phyloP scores from a whole-genome alignment of 2,329 filamentous ascomycete genomes.

The Aspergillus amoenus region DNA sequence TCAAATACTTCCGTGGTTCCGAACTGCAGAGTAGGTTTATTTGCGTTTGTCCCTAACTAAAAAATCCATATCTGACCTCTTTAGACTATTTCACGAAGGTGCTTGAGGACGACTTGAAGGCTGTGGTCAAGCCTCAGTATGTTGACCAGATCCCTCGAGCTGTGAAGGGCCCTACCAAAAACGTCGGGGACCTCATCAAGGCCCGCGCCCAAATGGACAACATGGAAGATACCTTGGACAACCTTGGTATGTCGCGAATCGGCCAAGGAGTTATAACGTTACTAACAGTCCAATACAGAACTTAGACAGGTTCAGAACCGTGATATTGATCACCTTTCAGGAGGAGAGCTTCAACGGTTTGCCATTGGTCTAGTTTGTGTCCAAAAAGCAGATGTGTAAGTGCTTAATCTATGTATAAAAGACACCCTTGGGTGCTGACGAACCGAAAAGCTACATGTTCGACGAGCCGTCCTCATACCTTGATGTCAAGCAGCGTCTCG shows the following conservation, averaged over 20 bases:
- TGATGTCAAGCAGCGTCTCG: constrained; percentile 98
- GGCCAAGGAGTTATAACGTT: constrained; percentile 6
- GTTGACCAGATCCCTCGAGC: constrained; percentile 97
- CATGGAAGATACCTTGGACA: constrained; percentile 75
- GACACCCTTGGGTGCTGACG: constrained; percentile 14
- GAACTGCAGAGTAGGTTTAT: constrained; percentile 81
- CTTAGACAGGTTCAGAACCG: constrained; percentile 87
- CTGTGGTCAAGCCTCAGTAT: constrained; percentile 98
- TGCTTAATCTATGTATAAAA: constrained; percentile 9
- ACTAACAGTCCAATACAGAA: constrained; percentile 58
- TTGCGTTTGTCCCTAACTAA: neutral
- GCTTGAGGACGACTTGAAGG: constrained; percentile 93
- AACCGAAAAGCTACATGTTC: constrained; percentile 79
- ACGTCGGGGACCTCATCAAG: constrained; percentile 75
- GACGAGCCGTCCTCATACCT: constrained; percentile 98
- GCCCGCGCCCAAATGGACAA: constrained; percentile 75
- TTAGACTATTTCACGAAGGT: constrained; percentile 98
- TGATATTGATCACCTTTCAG: constrained; percentile 85
- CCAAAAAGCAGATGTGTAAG: constrained; percentile 85
- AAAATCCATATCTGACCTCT: constrained; percentile 17
- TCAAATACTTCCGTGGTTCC: constrained; percentile 97
- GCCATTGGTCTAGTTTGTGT: constrained; percentile 95
- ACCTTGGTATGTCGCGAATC: constrained; percentile 55
- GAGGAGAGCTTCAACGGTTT: constrained; percentile 97
- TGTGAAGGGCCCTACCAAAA: constrained; percentile 77